Evolutionary conservation across 257 asterid species (phyloP).

Genomic region (Ehretia macrophylla): DNA sequence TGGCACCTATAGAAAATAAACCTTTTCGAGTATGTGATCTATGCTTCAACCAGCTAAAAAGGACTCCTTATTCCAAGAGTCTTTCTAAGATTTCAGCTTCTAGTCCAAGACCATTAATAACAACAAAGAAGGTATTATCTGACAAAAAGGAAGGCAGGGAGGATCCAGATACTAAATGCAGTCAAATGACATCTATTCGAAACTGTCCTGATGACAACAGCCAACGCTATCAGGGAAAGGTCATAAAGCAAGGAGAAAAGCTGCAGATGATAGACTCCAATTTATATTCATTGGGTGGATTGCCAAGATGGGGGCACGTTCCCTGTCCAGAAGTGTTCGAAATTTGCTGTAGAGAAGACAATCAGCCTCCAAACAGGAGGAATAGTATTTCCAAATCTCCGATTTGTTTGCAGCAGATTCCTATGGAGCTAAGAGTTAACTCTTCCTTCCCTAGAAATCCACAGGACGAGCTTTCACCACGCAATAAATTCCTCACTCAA

Average conservation of each 20-base stretch:
- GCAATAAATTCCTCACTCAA: slow-evolving; percentile 21
- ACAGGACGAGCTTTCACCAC: slow-evolving; percentile 17
- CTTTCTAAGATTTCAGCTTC: slow-evolving; percentile 12
- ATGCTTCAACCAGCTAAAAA: slow-evolving; percentile 36
- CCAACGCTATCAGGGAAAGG: slow-evolving; percentile 13
- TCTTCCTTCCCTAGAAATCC: slow-evolving; percentile 9
- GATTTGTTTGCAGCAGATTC: slow-evolving; percentile 18
- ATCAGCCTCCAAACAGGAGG: slow-evolving; percentile 6
- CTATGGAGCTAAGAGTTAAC: slow-evolving; percentile 5
- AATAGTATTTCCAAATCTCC: too few relatives aligned
- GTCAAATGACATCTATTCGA: slow-evolving; percentile 23
- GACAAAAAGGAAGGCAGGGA: slow-evolving; percentile 27
- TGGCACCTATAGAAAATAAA: slow-evolving; percentile 37
- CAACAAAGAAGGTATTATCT: slow-evolving; percentile 13
- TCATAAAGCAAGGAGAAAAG: slow-evolving; percentile 12
- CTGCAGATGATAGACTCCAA: slow-evolving; percentile 12
- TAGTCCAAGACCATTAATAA: slow-evolving; percentile 32
- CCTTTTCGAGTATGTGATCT: slow-evolving; percentile 40
- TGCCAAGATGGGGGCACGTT: slow-evolving; percentile 48
- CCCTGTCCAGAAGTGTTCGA: slow-evolving; percentile 35
- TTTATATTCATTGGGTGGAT: slow-evolving; percentile 14
- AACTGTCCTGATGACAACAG: slow-evolving; percentile 19
- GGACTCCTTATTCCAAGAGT: slow-evolving; percentile 16
- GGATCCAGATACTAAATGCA: slow-evolving; percentile 20
- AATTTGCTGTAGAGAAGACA: slow-evolving; percentile 9